Evolutionary conservation across 768 basidiomycete genomes (phyloP).

Genomic region (Pleurotus djamor): DNA sequence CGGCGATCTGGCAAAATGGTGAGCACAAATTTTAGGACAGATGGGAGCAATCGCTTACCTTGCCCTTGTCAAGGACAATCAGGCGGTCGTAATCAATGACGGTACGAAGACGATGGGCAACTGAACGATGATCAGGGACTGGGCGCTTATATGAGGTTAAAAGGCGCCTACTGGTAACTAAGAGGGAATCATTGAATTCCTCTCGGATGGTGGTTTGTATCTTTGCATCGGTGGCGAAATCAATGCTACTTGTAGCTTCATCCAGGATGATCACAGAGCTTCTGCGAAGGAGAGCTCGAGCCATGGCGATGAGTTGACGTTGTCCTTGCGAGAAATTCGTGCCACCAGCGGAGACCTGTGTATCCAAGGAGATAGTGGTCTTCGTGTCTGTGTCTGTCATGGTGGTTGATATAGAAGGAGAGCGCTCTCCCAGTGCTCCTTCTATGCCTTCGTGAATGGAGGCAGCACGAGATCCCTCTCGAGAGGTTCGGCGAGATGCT

Average conservation of each 20-base stretch:
- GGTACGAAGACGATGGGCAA: constrained; percentile 74
- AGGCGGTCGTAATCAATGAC: constrained; percentile 82
- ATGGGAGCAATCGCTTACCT: constrained; percentile 23
- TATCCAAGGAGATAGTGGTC: constrained; percentile 63
- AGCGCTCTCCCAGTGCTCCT: constrained; percentile 25
- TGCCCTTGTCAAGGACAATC: constrained; percentile 73
- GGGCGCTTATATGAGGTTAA: neutral
- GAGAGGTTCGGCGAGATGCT: constrained; percentile 49
- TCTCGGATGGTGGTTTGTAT: constrained; percentile 87
- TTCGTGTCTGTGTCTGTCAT: constrained; percentile 57
- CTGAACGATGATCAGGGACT: constrained; percentile 21
- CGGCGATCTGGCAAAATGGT: constrained; percentile 35
- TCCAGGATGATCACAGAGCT: constrained; percentile 78
- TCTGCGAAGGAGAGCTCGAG: constrained; percentile 70
- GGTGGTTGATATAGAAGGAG: constrained; percentile 38
- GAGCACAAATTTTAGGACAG: neutral
- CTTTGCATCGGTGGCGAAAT: constrained; percentile 86
- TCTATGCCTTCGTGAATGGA: constrained; percentile 36
- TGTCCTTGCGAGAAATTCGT: constrained; percentile 94
- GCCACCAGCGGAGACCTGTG: constrained; percentile 82
- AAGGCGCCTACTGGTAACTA: constrained; percentile 62
- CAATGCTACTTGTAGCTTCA: constrained; percentile 85
- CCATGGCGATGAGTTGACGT: constrained; percentile 85
- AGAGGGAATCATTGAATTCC: constrained; percentile 74
- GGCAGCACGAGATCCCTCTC: constrained; percentile 36